A percentile compares a stretch with the other conserved stretches of the same genome.
These are phyloP conservation scores for Colletotrichum nymphaeae DNA, from an alignment of 2,329 filamentous ascomycete genomes.

Conservation along the genomic window DNA sequence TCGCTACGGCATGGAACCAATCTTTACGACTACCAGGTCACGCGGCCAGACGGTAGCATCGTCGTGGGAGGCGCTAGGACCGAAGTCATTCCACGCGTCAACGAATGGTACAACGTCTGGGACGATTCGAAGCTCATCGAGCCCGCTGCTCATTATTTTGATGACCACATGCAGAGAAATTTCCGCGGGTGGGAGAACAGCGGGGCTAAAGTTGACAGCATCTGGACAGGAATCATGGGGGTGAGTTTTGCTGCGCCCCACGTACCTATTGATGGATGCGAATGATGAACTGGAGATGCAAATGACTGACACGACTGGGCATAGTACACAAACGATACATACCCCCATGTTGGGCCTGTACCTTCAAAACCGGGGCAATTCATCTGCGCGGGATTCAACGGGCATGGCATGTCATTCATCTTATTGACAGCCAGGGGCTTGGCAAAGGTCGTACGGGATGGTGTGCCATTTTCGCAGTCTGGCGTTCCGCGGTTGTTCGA, in stretches of 20 bases:
- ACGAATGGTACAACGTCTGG: slow-evolving; percentile 55
- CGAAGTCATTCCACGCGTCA: slow-evolving; percentile 14
- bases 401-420: slow-evolving; percentile 62
- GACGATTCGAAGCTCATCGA: slow-evolving; percentile 55
- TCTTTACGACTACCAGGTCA: slow-evolving; percentile 53
- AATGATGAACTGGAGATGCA: background rate
- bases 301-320: slow-evolving; percentile 53
- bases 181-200: slow-evolving; percentile 60
- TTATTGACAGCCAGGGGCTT: slow-evolving; percentile 53
- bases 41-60: slow-evolving; percentile 56
- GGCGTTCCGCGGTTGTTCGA: slow-evolving; percentile 52
- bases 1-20: slow-evolving; percentile 38
- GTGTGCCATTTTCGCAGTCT: slow-evolving; percentile 47
- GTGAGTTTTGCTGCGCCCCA: slow-evolving; percentile 35
- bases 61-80: slow-evolving; percentile 53
- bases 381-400: slow-evolving; percentile 60
- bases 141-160: slow-evolving; percentile 52
- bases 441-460: slow-evolving; percentile 50
- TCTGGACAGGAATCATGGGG: slow-evolving; percentile 53
- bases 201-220: slow-evolving; percentile 46
- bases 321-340: slow-evolving; percentile 38
- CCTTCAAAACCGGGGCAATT: slow-evolving; percentile 53
- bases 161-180: slow-evolving; percentile 57
- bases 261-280: too few species aligned
- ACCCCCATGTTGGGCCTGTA: slow-evolving; percentile 40